A percentile compares a stretch with the other conserved stretches of the same genome.
Conservation (phyloP, 2,329 filamentous ascomycete genomes). For the Monosporascus cannonballus region DNA sequence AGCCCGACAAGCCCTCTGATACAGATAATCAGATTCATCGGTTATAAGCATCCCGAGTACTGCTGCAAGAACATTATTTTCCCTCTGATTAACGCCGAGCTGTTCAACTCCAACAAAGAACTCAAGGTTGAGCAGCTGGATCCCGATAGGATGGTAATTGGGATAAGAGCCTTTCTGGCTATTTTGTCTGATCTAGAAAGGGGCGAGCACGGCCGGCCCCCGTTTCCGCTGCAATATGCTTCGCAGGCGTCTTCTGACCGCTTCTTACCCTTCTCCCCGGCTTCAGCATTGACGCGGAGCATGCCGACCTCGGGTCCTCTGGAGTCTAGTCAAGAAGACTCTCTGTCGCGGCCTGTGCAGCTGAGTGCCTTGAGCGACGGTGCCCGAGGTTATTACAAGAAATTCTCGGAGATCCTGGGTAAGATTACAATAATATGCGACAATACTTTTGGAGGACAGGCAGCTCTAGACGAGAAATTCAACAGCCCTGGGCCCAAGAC, state of each 20-base stretch:
- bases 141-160: slow-evolving; percentile 94
- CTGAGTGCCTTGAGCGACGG: slow-evolving; percentile 63
- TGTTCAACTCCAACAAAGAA: slow-evolving; percentile 72
- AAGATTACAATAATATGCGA: slow-evolving; percentile 97
- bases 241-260: slow-evolving; percentile 35
- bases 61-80: slow-evolving; percentile 94
- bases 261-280: slow-evolving; percentile 41
- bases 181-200: slow-evolving; percentile 92
- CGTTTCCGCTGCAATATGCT: slow-evolving; percentile 70
- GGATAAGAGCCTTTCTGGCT: slow-evolving; percentile 86
- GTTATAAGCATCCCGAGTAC: slow-evolving; percentile 87
- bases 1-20: slow-evolving; percentile 85
- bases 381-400: slow-evolving; percentile 77
- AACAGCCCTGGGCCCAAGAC: slow-evolving; percentile 83
- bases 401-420: slow-evolving; percentile 90
- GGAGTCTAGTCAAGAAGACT: slow-evolving; percentile 46
- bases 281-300: slow-evolving; percentile 33
- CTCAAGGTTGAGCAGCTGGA: slow-evolving; percentile 88
- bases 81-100: slow-evolving; percentile 84
- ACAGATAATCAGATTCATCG: slow-evolving; percentile 89
- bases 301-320: slow-evolving; percentile 19
- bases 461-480: slow-evolving; percentile 92
- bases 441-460: slow-evolving; percentile 94
- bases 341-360: slow-evolving; percentile 60
- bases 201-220: slow-evolving; percentile 67